Evolutionary conservation across 305 asterid genomes (phyloP).

Genomic region (Rubia peregrina): DNA sequence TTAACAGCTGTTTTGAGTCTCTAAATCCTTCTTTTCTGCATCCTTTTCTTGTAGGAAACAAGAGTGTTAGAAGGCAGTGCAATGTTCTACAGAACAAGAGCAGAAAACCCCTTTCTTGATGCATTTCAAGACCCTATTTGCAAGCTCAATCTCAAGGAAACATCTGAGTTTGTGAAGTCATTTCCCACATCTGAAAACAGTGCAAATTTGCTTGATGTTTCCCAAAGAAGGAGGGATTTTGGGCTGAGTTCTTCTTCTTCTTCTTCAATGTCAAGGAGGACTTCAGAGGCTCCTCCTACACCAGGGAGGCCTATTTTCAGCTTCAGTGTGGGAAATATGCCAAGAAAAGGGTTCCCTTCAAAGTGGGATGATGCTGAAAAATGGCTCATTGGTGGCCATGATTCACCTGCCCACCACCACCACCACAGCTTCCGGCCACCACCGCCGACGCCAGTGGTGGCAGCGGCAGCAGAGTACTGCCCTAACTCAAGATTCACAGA

Average conservation of each 20-base stretch:
- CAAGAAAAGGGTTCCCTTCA: constrained; percentile 67
- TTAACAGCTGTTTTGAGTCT: constrained; percentile 1
- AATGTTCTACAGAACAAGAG: constrained; percentile 24
- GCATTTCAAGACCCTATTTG: constrained; percentile 53
- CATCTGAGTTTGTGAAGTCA: constrained; percentile 74
- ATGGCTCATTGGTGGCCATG: constrained; percentile 69
- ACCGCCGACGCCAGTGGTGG: neutral
- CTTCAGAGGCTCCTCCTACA: constrained; percentile 70
- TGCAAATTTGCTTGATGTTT: constrained; percentile 38
- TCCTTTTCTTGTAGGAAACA: constrained; percentile 37
- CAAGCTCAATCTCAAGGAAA: constrained; percentile 74
- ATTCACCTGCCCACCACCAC: constrained; percentile 43
- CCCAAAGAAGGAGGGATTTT: constrained; percentile 26
- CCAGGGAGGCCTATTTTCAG: constrained; percentile 97
- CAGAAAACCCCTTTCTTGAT: constrained; percentile 45
- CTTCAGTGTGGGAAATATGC: constrained; percentile 57
- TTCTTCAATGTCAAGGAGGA: constrained; percentile 36
- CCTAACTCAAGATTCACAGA: constrained; percentile 19
- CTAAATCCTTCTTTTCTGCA: neutral
- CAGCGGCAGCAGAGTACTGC: constrained; percentile 18
- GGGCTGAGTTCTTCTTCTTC: constrained; percentile 11
- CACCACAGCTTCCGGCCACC: constrained; percentile 17
- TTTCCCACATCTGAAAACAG: constrained; percentile 38
- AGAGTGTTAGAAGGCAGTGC: constrained; percentile 28
- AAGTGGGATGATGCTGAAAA: constrained; percentile 99